Evolutionary conservation across 2,329 filamentous ascomycete species (phyloP).

Genomic region (Coniochaeta sp.): DNA sequence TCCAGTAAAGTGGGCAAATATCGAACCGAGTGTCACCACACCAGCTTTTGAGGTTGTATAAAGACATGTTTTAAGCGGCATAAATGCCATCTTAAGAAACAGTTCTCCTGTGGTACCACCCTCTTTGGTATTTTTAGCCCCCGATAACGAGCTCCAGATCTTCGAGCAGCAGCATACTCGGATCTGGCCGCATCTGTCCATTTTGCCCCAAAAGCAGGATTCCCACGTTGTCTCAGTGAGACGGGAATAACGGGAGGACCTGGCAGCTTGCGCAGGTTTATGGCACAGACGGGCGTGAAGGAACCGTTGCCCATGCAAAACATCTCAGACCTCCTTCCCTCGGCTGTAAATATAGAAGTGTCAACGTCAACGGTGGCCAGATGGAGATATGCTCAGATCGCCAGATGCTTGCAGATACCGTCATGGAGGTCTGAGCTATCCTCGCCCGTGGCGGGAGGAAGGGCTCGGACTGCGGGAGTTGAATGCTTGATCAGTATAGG

Average conservation of each 20-base stretch:
- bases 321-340: too few species aligned
- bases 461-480: too few species aligned
- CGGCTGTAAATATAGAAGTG: too few species aligned
- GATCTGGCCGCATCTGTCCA: neutral
- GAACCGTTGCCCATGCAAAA: too few species aligned
- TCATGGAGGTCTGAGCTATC: too few species aligned
- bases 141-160: neutral
- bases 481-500: too few species aligned
- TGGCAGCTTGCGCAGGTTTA: neutral
- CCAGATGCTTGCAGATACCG: too few species aligned
- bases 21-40: neutral
- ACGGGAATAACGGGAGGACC: too few species aligned
- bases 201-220: neutral
- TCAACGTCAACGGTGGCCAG: too few species aligned
- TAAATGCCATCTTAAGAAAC: neutral
- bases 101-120: neutral
- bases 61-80: neutral
- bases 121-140: neutral
- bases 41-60: neutral
- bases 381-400: too few species aligned
- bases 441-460: too few species aligned
- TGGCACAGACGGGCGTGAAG: neutral
- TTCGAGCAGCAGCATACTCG: neutral
- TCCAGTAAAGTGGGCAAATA: neutral
- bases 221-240: neutral